Evolutionary conservation across 2,329 filamentous ascomycete genomes (phyloP), one percentile per base, ranked within the genome.

Genomic region (Aureobasidium uvarum): DNA sequence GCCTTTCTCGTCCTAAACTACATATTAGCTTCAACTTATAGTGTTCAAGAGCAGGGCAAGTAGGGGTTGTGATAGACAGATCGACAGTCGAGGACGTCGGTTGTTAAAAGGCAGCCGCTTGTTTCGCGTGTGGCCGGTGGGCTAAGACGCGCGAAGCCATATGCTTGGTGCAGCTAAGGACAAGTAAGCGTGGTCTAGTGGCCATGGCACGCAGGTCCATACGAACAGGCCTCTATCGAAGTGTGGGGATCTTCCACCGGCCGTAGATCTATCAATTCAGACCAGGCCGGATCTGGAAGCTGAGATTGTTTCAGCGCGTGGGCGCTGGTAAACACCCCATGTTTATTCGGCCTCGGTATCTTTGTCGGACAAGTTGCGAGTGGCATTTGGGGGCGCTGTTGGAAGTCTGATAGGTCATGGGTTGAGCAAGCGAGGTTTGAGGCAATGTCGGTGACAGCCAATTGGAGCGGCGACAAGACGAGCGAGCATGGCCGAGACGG

Each of bases 1-100:
- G 60, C 60, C 60, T 55, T 64, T 64, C 60, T 38, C 3, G 60
- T 55, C 38, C 50, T 64, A 55, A 55, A 46, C n/a, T 33, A 50
- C 60, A 36, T 33, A 55, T 55, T 64, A 62, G 46, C 59, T 62
- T 62, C 45, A 50, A 62, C 43, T 45, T 33, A 50, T 33, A 39
- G 31, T 39, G 11, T 28, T 14, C 58, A 39, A 28, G 45, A 50
- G 31, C 45, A 39, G 45, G 58, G 58, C 58, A 50, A 20, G 45
- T 50, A 51, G 45, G 31, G 33, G n/a, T 41, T 41, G 31, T 50
- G 58, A 62, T 62, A 38, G 43, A 31, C 58, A 62, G 58, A 62
- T 62, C 58, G 25, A 62, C 58, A 62, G n/a, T 25, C 58, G 45
- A 48, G 38, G 58, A 62, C 45, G 20, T 50, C 45, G 58, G 43